Evolutionary conservation across 768 basidiomycete genomes (phyloP), one percentile per base, ranked within the genome.

Genomic region (Boletus reticulatus): DNA sequence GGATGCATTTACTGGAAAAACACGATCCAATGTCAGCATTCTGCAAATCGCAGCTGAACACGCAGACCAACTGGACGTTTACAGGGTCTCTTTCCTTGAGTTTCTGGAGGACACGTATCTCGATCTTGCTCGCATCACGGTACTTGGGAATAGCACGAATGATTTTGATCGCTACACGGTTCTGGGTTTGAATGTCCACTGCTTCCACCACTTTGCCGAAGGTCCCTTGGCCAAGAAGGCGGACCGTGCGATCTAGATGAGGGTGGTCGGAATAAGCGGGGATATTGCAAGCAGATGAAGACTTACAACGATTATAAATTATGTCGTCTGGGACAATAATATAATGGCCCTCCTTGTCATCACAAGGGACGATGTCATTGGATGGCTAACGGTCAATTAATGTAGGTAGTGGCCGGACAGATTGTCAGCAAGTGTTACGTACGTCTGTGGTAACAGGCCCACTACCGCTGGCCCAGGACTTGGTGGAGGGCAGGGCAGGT

Each of bases 171-270:
- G 97, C 97, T 32, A 98, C 95, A 65, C 84, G 78, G 62, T 77
- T 79, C 57, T 88, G 83, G 27, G 83, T 88, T 60, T 85, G 80
- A 41, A 83, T 82, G 76, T 97, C 92, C 63, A 89, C 72, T 8
- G 94, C 94, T 72, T 98, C 92, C 46, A 99, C 94, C 31, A 99
- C 97, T 73, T 98, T 99, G 62, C 97, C 97, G 68, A 98, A 99
- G 14, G 97, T 98, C 13, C 97, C 97, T 76, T 98, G 96, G 17
- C 97, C 97, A 6, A 99, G 79, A 22, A 95, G 78, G 55, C 86
- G 82, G 57, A 95, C 85, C 41, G 95, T 98, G 46, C 89, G 91
- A 83, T 98, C 96, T 98, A 65, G 59, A 42, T 38, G 53, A 34
- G 41, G 37, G 49, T 64, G 38, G 66, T 71, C 41, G 56, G 52